Base-by-base conservation (phyloP, 2,329 filamentous ascomycete species). In the Aspergillus sp. region DNA sequence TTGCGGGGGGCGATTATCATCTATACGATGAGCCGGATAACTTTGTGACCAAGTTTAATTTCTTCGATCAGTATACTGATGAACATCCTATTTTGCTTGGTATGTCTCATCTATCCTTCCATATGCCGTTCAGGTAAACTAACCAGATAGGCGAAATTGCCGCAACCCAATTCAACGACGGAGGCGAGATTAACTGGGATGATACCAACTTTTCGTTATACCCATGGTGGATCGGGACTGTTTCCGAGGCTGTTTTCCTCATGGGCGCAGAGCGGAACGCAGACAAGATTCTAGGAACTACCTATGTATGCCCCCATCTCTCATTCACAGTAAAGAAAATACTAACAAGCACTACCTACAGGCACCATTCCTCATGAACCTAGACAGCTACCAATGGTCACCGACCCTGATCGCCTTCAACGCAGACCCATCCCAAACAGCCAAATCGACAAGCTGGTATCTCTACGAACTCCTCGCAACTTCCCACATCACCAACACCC, bases 211-310 rank as follows among this genome's bases (percentile, higher is more conserved):
- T 75, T 39, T 69, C 68, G 52, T 59, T 65, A 31, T 78, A 70
- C 50, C 76, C 72, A 1, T 79, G 73, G 69, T 78, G 76, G 79
- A 76, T 78, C 39, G 81, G 79, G 27, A 70, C 76, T 7, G 78
- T 86, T 3, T 76, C 75, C 10, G 83, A 86, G 58, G 82, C 80
- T 26, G 72, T 86, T n/a, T 82, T 77, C 43, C 68, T 85, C 11
- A 72, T 86, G 48, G 78, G 81, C 12, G 78, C 79, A 28, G 83
- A 86, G 70, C 73, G 82, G 44, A 86, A 86, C 62, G 52, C 56
- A 2, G 53, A 60, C 45, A 58, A 57, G 39, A 50, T 60, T 7
- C 52, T 60, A 6, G 58, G 58, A 44, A 53, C 52, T 1, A 61
- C 58, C 29, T 61, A 60, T 30, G 58, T 60, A 40, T 44, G 57